These are phyloP conservation scores for Scenedesmus sp. DNA, from an alignment of 163 green algal species.

Conservation along the genomic window DNA sequence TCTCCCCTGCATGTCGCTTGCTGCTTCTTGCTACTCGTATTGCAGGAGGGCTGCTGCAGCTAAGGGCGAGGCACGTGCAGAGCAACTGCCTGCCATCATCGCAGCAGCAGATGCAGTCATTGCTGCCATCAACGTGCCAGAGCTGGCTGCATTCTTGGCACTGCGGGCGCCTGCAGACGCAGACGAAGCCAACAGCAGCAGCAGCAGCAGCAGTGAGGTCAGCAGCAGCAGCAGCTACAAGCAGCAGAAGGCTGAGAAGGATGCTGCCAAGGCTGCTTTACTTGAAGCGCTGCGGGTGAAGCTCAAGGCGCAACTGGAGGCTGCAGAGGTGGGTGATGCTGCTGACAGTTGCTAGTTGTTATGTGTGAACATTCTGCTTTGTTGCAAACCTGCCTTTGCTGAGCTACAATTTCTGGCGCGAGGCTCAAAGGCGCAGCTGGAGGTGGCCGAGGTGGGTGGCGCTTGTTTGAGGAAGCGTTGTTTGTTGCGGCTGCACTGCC, in stretches of 20 bases:
- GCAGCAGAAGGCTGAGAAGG: conserved; percentile 64
- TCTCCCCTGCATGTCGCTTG: no score
- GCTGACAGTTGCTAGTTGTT: not conserved
- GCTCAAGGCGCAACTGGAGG: conserved; percentile 66
- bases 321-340: conserved; percentile 39
- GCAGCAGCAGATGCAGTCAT: conserved; percentile 56
- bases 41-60: conserved; percentile 27
- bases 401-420: no score
- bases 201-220: conserved; percentile 2
- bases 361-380: not conserved
- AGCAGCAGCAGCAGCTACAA: conserved; percentile 44
- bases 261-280: conserved; percentile 76
- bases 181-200: not conserved
- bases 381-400: not conserved
- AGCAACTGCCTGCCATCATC: conserved; percentile 36
- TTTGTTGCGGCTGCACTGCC: not conserved
- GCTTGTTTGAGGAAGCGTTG: not conserved
- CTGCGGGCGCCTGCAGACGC: conserved; percentile 51
- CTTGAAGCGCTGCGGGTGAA: conserved; percentile 78
- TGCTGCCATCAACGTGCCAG: conserved; percentile 54
- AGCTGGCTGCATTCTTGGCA: conserved; percentile 49
- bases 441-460: not conserved
- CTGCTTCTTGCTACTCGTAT: not conserved
- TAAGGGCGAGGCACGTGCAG: not conserved
- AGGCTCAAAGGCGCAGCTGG: no score